Conservation (phyloP, 768 basidiomycete species). For the Mycena alexandri region DNA sequence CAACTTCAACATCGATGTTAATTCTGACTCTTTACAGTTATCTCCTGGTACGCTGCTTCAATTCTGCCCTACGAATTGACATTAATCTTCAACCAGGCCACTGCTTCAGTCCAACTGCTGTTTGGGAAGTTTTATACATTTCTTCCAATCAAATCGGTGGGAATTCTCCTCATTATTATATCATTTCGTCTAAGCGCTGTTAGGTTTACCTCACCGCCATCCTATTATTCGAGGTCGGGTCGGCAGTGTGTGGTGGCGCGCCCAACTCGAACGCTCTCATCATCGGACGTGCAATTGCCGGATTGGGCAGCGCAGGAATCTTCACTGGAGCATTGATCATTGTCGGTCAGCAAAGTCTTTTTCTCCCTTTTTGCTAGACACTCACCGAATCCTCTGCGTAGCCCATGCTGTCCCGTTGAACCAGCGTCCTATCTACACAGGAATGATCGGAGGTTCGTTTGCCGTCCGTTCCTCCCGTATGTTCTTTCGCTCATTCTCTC, state of each 20-base stretch:
- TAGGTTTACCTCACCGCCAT: conserved; percentile 38
- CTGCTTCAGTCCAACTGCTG: conserved; percentile 37
- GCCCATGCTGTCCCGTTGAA: conserved; percentile 46
- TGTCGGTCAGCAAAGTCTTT: not conserved
- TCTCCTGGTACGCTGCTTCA: conserved; percentile 14
- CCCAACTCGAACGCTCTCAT: conserved; percentile 47
- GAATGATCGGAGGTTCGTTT: conserved; percentile 45
- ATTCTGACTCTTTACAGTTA: conserved; percentile 8
- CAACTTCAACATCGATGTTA: too few relatives aligned
- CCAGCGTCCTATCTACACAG: conserved; percentile 50
- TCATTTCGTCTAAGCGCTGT: not conserved
- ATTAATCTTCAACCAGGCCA: conserved; percentile 30
- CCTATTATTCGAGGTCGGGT: conserved; percentile 59
- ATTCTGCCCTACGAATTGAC: not conserved
- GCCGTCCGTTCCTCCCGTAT: too few relatives aligned
- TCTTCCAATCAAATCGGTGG: conserved; percentile 36
- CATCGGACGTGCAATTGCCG: conserved; percentile 60
- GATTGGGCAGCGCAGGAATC: conserved; percentile 57
- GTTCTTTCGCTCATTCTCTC: too few relatives aligned
- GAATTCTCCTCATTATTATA: not conserved
- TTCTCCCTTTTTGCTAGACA: not conserved
- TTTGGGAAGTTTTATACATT: conserved; percentile 43
- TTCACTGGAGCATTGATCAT: conserved; percentile 40
- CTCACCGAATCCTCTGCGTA: not conserved
- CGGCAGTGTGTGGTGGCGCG: conserved; percentile 54